phyloP scores from a whole-genome alignment of 169 alveolate genomes.

The Eimeria sp. region DNA sequence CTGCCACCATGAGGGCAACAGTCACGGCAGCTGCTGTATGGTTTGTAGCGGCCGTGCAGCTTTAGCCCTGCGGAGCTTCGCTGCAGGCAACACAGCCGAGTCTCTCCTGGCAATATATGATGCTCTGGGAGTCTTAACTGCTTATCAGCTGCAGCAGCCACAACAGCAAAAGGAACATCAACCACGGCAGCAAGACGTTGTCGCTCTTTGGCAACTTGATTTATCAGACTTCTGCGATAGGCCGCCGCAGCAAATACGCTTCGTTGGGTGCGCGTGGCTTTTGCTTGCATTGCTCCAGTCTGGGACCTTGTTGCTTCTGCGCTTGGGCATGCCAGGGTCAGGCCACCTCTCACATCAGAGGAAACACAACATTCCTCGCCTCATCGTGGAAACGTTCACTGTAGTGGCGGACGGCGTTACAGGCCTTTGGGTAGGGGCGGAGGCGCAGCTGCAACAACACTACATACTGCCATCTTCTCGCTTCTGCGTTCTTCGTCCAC shows the following conservation, averaged over 20 bases:
- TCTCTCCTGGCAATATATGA: slow-evolving; percentile 73
- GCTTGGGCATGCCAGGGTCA: slow-evolving; percentile 17
- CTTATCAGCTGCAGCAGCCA: slow-evolving; percentile 71
- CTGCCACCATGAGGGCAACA: slow-evolving; percentile 3
- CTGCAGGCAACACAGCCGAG: slow-evolving; percentile 7
- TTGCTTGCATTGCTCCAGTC: slow-evolving; percentile 39
- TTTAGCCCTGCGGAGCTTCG: background rate
- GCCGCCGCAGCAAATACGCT: slow-evolving; percentile 63
- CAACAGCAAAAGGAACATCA: slow-evolving; percentile 36
- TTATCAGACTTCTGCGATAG: slow-evolving; percentile 53
- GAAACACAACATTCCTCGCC: slow-evolving; percentile 41
- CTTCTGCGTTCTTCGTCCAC: slow-evolving; percentile 35
- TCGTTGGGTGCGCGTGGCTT: slow-evolving; percentile 66
- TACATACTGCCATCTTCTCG: slow-evolving; percentile 45
- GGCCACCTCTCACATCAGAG: background rate
- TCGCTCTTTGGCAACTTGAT: slow-evolving; percentile 51
- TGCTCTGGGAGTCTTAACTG: slow-evolving; percentile 56
- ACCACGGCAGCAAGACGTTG: slow-evolving; percentile 39
- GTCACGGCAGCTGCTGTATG: slow-evolving; percentile 37
- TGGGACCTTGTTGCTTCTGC: slow-evolving; percentile 44
- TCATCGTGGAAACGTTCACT: slow-evolving; percentile 21
- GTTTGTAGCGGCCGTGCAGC: slow-evolving; percentile 44
- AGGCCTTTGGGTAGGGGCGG: slow-evolving; percentile 57
- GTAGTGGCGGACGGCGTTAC: slow-evolving; percentile 49
- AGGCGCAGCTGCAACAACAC: slow-evolving; percentile 59